Evolutionary conservation across 441 rosid genomes (phyloP).

Genomic region (Melastoma candidum): DNA sequence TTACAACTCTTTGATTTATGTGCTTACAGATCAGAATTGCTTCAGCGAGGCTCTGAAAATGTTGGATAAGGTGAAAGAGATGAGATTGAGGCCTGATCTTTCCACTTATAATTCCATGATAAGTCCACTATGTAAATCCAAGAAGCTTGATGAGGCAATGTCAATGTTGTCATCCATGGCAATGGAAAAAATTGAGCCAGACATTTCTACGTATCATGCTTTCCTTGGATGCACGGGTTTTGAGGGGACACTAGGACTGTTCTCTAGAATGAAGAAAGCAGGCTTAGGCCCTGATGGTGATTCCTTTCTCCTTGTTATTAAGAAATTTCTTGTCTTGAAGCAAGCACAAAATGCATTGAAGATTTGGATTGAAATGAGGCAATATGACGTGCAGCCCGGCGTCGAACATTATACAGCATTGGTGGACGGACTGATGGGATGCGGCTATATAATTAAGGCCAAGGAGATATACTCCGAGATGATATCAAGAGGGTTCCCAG

Average conservation of each 20-base stretch:
- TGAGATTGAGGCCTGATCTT: constrained; percentile 48
- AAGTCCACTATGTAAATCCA: constrained; percentile 47
- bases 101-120: constrained; percentile 64
- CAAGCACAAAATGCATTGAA: constrained; percentile 60
- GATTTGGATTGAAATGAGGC: constrained; percentile 67
- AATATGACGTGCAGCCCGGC: constrained; percentile 34
- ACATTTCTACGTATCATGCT: constrained; percentile 63
- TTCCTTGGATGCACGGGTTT: constrained; percentile 38
- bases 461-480: constrained; percentile 52
- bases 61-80: constrained; percentile 45
- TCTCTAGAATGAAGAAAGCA: constrained; percentile 43
- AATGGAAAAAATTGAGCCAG: constrained; percentile 39
- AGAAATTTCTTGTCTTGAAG: constrained; percentile 35
- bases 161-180: constrained; percentile 47
- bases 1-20: constrained; percentile 61
- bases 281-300: constrained; percentile 52
- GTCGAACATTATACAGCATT: constrained; percentile 33
- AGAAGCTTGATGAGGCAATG: constrained; percentile 52
- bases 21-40: constrained; percentile 62
- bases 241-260: constrained; percentile 43
- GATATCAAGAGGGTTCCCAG: constrained; percentile 50
- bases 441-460: constrained; percentile 48
- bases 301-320: constrained; percentile 49
- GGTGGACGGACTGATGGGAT: constrained; percentile 49
- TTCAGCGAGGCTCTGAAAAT: constrained; percentile 51